These are phyloP conservation scores for Saccharomycopsis javanensis DNA, from an alignment of 805 yeast species.

Conservation along the genomic window DNA sequence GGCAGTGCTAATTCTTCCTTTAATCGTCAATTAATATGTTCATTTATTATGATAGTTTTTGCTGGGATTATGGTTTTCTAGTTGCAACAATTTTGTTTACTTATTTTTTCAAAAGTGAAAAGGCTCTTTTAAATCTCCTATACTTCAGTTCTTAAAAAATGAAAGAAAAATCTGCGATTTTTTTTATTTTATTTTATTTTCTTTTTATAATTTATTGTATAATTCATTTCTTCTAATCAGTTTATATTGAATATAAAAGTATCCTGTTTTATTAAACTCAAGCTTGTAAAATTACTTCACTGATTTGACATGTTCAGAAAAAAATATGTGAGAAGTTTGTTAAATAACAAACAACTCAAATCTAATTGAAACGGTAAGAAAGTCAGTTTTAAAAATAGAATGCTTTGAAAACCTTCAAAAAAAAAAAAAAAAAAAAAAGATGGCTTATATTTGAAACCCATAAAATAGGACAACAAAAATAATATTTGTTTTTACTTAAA, in stretches of 20 bases:
- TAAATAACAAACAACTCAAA: neutral
- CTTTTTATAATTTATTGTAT: neutral
- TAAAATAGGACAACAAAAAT: neutral
- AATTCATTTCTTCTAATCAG: neutral
- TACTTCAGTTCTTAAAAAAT: neutral
- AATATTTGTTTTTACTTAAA: neutral
- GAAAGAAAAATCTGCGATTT: neutral
- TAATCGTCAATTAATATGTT: neutral
- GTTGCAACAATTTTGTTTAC: neutral
- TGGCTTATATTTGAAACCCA: neutral
- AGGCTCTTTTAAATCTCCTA: neutral
- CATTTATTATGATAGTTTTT: neutral
- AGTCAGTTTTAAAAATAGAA: neutral
- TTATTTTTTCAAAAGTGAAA: neutral
- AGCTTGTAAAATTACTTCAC: neutral
- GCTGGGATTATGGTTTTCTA: neutral
- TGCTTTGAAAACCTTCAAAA: neutral
- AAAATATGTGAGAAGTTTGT: neutral
- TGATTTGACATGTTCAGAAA: neutral
- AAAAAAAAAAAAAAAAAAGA: neutral
- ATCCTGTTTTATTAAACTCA: neutral
- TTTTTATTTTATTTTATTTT: neutral
- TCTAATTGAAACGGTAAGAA: no score
- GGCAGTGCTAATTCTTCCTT: slow-evolving; percentile 6
- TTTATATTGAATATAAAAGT: neutral